A percentile compares a stretch with the other conserved stretches of the same genome.
These are phyloP conservation scores for Blastobotrys serpentis DNA, from an alignment of 1,139 yeast genomes.

Conservation along the genomic window DNA sequence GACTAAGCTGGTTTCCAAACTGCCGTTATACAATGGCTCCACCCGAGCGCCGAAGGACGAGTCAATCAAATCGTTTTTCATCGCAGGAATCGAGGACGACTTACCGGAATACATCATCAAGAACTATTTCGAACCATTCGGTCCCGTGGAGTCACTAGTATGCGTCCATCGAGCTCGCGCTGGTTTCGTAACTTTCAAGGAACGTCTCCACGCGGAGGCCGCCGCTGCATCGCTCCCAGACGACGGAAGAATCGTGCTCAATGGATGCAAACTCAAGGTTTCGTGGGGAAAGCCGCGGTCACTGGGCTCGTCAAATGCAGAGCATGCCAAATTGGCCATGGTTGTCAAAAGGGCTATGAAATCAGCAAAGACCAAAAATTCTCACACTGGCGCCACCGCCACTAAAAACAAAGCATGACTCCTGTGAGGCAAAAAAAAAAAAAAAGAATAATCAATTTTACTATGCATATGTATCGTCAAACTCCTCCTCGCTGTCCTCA, in stretches of 20 bases:
- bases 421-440: neutral
- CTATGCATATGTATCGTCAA: slow-evolving; percentile 76
- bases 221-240: slow-evolving; percentile 47
- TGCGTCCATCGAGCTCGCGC: slow-evolving; percentile 63
- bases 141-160: slow-evolving; percentile 50
- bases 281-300: slow-evolving; percentile 64
- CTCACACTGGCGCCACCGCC: neutral
- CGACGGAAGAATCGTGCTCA: slow-evolving; percentile 42
- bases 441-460: neutral
- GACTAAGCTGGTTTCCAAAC: slow-evolving; percentile 49
- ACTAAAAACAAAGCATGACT: slow-evolving; percentile 1
- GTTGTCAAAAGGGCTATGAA: slow-evolving; percentile 59
- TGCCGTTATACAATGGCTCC: slow-evolving; percentile 60
- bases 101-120: slow-evolving; percentile 61
- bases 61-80: slow-evolving; percentile 54
- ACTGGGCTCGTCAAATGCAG: slow-evolving; percentile 49
- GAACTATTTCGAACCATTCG: slow-evolving; percentile 48
- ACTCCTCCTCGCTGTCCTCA: slow-evolving; percentile 65
- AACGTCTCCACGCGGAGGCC: slow-evolving; percentile 52
- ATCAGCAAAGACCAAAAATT: slow-evolving; percentile 13
- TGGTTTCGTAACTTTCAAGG: slow-evolving; percentile 59
- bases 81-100: slow-evolving; percentile 70
- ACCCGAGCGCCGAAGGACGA: slow-evolving; percentile 47
- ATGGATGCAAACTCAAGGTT: slow-evolving; percentile 54
- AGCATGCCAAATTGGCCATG: slow-evolving; percentile 51